A percentile compares a stretch with the other conserved stretches of the same genome.
Evolutionary conservation across 306 rosid species (phyloP).

Genomic region (Acacia acuminata): DNA sequence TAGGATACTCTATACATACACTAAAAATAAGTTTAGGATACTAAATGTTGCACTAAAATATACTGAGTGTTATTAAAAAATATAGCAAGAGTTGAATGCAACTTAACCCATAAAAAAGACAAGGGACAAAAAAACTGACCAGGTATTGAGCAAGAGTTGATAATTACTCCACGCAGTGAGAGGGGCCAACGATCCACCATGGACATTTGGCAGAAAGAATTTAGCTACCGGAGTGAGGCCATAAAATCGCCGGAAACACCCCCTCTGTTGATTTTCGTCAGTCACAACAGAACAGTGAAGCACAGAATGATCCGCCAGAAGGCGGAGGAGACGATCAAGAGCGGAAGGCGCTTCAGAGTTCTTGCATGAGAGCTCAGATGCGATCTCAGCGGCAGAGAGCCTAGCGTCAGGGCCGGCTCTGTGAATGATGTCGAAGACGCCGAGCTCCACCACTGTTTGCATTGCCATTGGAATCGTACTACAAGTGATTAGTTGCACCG

Average conservation of each 20-base stretch:
- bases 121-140: constrained; percentile 6
- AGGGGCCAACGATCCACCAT: constrained; percentile 21
- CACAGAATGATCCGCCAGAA: constrained; percentile 37
- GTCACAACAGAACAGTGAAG: constrained; percentile 27
- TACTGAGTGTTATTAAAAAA: too few relatives aligned
- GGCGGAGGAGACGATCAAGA: constrained; percentile 41
- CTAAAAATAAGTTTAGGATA: too few relatives aligned
- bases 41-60: too few relatives aligned
- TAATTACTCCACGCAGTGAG: constrained; percentile 17
- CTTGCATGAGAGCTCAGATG: constrained; percentile 28
- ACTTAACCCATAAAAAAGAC: too few relatives aligned
- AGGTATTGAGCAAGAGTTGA: constrained; percentile 28
- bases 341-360: constrained; percentile 31
- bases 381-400: constrained; percentile 28
- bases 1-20: too few relatives aligned
- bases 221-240: constrained; percentile 31
- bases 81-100: too few relatives aligned
- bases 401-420: constrained; percentile 21
- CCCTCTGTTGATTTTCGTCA: neutral
- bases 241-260: constrained; percentile 25
- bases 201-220: constrained; percentile 14
- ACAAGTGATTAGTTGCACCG: constrained; percentile 26
- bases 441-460: constrained; percentile 42
- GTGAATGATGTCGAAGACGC: constrained; percentile 44
- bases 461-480: constrained; percentile 31